Conservation (phyloP, 2,329 filamentous ascomycete species). For the Fragosphaeria purpurea region DNA sequence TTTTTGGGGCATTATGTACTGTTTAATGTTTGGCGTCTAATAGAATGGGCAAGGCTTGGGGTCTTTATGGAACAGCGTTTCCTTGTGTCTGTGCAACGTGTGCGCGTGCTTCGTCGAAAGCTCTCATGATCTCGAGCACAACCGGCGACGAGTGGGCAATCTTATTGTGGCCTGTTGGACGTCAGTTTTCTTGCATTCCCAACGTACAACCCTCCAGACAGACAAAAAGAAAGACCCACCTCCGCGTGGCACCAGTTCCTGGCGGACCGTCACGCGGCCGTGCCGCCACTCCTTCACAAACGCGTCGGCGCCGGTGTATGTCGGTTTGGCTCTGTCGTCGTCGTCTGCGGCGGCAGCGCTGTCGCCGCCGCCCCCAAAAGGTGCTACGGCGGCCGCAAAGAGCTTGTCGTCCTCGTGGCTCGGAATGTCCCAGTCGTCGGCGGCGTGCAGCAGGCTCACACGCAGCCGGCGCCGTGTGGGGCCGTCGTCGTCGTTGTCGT, state of each 20-base stretch:
- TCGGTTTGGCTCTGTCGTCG: conserved; percentile 30
- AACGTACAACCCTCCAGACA: too few species aligned
- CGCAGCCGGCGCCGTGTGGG: conserved; percentile 32
- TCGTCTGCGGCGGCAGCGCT: conserved; percentile 27
- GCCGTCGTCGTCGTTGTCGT: not conserved
- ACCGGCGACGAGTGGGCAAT: conserved; percentile 58
- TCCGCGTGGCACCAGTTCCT: conserved; percentile 45
- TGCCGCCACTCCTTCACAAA: conserved; percentile 39
- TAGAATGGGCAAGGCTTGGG: too few species aligned
- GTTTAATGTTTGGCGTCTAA: too few species aligned
- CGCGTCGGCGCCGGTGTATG: conserved; percentile 32
- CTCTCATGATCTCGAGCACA: conserved; percentile 52
- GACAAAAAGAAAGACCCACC: conserved; percentile 28
- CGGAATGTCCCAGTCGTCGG: conserved; percentile 73
- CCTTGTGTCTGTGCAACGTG: too few species aligned
- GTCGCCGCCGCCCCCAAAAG: conserved; percentile 18
- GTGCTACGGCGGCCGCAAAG: conserved; percentile 45
- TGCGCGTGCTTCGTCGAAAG: conserved; percentile 38
- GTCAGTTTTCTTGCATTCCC: not conserved
- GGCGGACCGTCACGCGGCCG: conserved; percentile 38
- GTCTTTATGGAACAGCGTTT: too few species aligned
- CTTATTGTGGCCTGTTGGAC: conserved; percentile 52
- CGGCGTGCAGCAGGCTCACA: conserved; percentile 67
- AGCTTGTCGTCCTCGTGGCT: conserved; percentile 58
- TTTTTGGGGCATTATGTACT: too few species aligned